phyloP scores from a whole-genome alignment of 2,329 filamentous ascomycete species.

The Colletotrichum trifolii region DNA sequence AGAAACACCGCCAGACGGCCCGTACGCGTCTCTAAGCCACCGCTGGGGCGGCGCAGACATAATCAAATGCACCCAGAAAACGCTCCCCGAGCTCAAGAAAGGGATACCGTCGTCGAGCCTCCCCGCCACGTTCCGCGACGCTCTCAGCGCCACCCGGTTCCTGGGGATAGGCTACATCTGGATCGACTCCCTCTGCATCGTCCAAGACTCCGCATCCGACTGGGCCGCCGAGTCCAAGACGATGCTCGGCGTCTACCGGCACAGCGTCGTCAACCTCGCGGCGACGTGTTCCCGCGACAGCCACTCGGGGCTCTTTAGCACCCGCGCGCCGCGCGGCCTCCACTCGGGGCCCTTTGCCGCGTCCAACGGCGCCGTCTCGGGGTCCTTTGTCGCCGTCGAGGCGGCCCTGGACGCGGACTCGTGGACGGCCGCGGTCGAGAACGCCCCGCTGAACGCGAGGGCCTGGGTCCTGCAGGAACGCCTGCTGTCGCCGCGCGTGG shows the following conservation, averaged over 20 bases:
- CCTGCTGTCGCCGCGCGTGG: too few species aligned
- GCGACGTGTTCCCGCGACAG: too few species aligned
- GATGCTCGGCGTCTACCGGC: constrained; percentile 20
- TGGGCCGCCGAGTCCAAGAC: constrained; percentile 19
- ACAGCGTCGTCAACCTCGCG: background rate
- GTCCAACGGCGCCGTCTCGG: too few species aligned
- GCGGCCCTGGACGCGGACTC: too few species aligned
- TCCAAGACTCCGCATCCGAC: constrained; percentile 27
- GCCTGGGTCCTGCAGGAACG: too few species aligned
- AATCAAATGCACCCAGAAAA: background rate
- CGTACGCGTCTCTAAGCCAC: background rate
- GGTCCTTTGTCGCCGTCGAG: too few species aligned
- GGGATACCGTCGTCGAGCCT: background rate
- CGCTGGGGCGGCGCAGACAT: background rate
- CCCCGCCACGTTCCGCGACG: background rate
- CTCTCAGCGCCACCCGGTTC: background rate
- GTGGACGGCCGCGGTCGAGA: too few species aligned
- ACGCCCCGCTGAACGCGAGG: too few species aligned
- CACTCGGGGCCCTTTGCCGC: too few species aligned
- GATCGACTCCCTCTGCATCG: constrained; percentile 33
- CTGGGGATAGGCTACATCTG: background rate
- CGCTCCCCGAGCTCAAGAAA: background rate
- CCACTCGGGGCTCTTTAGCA: too few species aligned
- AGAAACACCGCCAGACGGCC: background rate
- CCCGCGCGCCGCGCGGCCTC: too few species aligned